phyloP scores from a whole-genome alignment of 192 early-diverging fungal species.

The Obelidium mucronatum region DNA sequence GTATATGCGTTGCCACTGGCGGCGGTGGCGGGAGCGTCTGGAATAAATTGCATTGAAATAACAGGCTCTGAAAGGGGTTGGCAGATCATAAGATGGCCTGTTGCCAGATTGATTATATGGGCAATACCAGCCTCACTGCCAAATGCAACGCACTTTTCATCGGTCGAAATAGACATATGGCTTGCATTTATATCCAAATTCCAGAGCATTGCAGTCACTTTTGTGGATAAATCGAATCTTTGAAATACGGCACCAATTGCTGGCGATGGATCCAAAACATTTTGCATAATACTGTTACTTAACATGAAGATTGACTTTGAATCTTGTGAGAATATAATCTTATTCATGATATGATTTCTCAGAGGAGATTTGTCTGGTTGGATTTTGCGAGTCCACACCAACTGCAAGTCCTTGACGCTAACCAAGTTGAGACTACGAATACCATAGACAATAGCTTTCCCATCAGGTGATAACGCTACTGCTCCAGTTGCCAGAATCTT shows the following conservation, averaged over 20 bases:
- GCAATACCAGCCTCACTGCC: not conserved
- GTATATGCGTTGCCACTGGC: not conserved
- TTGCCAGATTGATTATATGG: conserved; percentile 4
- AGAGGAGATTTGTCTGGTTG: conserved; percentile 8
- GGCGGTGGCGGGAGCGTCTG: not conserved
- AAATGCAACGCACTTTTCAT: conserved; percentile 3
- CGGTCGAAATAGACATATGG: not conserved
- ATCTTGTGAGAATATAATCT: conserved; percentile 15
- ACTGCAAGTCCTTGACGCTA: not conserved
- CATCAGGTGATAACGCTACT: conserved; percentile 5
- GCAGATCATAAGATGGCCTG: not conserved
- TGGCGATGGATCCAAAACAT: not conserved
- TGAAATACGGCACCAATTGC: conserved; percentile 5
- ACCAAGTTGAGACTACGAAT: conserved; percentile 8
- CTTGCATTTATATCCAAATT: not conserved
- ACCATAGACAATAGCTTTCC: conserved; percentile 11
- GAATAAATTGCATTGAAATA: conserved; percentile 3
- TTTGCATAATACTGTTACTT: not conserved
- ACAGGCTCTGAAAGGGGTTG: conserved; percentile 17
- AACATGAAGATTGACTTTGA: conserved; percentile 9
- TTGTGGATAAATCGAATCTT: not conserved
- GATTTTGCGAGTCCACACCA: conserved; percentile 1
- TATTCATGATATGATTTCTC: conserved; percentile 4
- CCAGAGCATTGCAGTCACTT: conserved; percentile 8
- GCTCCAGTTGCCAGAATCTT: conserved; percentile 17